Conservation (phyloP, 352 stramenopile genomes). For the Phytopythium boreale region DNA sequence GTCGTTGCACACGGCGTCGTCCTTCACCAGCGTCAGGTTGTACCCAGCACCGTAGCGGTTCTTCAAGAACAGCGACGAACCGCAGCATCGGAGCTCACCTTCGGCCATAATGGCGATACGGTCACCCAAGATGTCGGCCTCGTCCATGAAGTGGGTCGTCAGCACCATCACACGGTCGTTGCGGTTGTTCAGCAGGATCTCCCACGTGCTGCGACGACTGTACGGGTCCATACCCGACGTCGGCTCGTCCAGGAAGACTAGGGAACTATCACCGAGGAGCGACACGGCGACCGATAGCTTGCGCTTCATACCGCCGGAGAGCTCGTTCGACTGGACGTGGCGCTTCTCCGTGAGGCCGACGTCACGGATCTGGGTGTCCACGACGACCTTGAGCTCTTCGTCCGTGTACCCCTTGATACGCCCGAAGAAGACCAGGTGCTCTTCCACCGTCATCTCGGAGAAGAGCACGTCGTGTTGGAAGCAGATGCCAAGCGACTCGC, state of each 20-base stretch:
- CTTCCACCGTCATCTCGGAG: constrained; percentile 65
- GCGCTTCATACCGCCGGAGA: constrained; percentile 90
- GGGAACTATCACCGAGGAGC: constrained; percentile 78
- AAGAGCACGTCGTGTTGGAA: constrained; percentile 85
- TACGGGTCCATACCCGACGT: constrained; percentile 97
- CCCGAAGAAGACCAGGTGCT: constrained; percentile 73
- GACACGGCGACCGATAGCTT: constrained; percentile 89
- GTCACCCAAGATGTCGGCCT: constrained; percentile 84
- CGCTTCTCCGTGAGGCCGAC: constrained; percentile 68
- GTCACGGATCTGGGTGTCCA: constrained; percentile 32
- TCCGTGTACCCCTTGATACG: constrained; percentile 42
- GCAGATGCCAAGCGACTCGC: constrained; percentile 68
- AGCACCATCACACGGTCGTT: constrained; percentile 78
- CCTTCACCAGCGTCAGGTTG: constrained; percentile 65
- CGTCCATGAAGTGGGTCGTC: constrained; percentile 97
- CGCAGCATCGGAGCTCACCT: constrained; percentile 66
- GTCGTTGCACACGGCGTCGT: constrained; percentile 28
- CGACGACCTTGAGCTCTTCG: too few species aligned
- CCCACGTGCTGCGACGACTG: constrained; percentile 91
- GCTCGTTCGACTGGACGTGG: constrained; percentile 40
- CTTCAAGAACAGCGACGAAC: constrained; percentile 82
- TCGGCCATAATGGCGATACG: constrained; percentile 85
- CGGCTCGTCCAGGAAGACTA: constrained; percentile 90
- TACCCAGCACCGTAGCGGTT: constrained; percentile 68
- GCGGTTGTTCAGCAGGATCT: constrained; percentile 66